phyloP scores from a whole-genome alignment of 257 asterid genomes.

The Eustoma russellianum region DNA sequence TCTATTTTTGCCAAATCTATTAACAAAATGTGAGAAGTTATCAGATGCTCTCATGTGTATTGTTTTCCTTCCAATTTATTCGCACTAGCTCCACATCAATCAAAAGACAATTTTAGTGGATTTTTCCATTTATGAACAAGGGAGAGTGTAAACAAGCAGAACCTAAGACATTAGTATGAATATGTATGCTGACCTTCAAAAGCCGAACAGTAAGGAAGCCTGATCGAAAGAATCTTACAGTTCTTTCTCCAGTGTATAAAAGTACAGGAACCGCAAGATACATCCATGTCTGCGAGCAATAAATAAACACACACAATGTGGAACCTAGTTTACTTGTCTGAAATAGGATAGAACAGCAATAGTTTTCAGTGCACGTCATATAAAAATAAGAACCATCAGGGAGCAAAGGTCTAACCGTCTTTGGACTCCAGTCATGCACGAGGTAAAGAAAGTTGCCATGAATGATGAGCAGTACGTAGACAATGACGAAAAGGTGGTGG shows the following conservation, averaged over 20 bases:
- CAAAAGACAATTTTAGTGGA: no score
- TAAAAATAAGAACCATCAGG: not conserved
- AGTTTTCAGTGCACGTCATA: not conserved
- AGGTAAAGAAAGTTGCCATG: slow-evolving; percentile 73
- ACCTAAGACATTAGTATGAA: not conserved
- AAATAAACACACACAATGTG: not conserved
- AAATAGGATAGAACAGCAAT: not conserved
- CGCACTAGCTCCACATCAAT: no score
- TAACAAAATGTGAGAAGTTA: no score
- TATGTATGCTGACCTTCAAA: slow-evolving; percentile 45
- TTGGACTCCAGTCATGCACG: slow-evolving; percentile 64
- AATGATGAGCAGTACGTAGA: slow-evolving; percentile 69
- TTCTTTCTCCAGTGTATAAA: slow-evolving; percentile 84
- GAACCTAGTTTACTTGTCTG: not conserved
- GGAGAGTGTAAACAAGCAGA: no score
- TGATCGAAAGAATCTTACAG: slow-evolving; percentile 76
- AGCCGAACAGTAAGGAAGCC: slow-evolving; percentile 59
- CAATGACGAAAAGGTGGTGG: slow-evolving; percentile 69
- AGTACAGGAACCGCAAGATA: slow-evolving; percentile 84
- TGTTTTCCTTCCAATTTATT: no score
- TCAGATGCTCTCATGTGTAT: no score
- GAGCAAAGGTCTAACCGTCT: slow-evolving; percentile 48
- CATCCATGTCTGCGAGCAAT: slow-evolving; percentile 82
- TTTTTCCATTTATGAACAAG: no score
- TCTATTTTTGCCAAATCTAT: no score